phyloP scores from a whole-genome alignment of 139 green algal genomes.

The Marvania coccoides region DNA sequence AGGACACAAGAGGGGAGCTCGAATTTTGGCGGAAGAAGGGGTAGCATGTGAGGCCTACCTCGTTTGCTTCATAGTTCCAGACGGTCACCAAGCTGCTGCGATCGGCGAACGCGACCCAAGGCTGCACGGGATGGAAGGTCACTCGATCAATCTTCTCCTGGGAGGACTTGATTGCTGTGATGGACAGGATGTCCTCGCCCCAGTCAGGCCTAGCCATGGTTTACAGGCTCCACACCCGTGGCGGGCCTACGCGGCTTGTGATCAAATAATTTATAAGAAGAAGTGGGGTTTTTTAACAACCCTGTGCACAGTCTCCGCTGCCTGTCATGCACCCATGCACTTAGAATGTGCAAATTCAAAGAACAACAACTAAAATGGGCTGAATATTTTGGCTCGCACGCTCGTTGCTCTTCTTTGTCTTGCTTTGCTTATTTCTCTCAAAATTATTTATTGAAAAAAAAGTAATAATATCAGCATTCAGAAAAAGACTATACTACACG shows the following conservation, averaged over 20 bases:
- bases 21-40: neutral
- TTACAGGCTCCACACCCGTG: neutral
- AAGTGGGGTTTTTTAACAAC: too few species aligned
- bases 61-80: slow-evolving; percentile 42
- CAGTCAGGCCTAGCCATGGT: neutral
- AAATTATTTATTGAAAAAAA: too few species aligned
- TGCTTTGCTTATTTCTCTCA: too few species aligned
- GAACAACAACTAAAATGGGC: too few species aligned
- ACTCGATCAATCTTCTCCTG: slow-evolving; percentile 26
- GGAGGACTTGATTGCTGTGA: neutral
- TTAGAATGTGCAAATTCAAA: too few species aligned
- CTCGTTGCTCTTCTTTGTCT: too few species aligned
- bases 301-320: too few species aligned
- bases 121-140: slow-evolving; percentile 46
- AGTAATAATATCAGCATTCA: too few species aligned
- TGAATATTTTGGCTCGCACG: too few species aligned
- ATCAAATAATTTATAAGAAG: neutral
- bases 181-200: neutral
- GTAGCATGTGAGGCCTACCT: slow-evolving; percentile 24
- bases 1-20: neutral
- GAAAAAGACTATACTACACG: too few species aligned
- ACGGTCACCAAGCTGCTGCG: slow-evolving; percentile 25
- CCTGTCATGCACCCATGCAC: too few species aligned
- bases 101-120: slow-evolving; percentile 42
- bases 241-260: neutral